These are phyloP conservation scores for Canna indica DNA, from an alignment of 176 grass and related monocot genomes.

Conservation along the genomic window DNA sequence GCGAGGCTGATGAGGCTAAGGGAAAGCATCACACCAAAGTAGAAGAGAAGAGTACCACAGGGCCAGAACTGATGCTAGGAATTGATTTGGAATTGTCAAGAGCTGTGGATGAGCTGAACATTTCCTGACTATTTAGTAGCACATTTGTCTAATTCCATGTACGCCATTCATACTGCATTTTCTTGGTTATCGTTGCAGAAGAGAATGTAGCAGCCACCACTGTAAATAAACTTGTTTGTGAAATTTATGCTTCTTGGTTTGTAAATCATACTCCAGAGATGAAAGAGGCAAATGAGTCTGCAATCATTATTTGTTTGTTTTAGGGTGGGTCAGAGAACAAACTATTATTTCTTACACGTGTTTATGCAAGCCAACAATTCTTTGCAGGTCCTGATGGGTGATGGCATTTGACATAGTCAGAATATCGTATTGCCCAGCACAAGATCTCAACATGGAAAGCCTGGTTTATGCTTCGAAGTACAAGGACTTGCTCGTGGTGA, in stretches of 20 bases:
- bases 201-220: neutral
- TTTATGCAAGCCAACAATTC: neutral
- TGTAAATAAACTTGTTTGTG: slow-evolving; percentile 6
- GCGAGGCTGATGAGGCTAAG: slow-evolving; percentile 10
- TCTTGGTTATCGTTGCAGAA: neutral
- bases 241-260: slow-evolving; percentile 2
- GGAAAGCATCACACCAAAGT: slow-evolving; percentile 8
- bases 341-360: too few relatives aligned
- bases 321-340: too few relatives aligned
- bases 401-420: too few relatives aligned
- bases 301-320: neutral
- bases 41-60: neutral
- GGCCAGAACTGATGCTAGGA: neutral
- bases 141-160: neutral
- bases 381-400: slow-evolving; percentile 5
- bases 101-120: neutral
- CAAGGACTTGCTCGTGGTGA: too few relatives aligned
- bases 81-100: slow-evolving; percentile 3
- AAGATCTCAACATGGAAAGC: too few relatives aligned
- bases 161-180: slow-evolving; percentile 1
- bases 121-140: neutral
- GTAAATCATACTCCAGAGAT: neutral
- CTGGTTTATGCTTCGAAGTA: too few relatives aligned
- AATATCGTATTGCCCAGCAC: too few relatives aligned
- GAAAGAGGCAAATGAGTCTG: neutral